These are phyloP conservation scores for Vanderwaltozyma tropicalis DNA, from an alignment of 805 yeast species.

Conservation along the genomic window DNA sequence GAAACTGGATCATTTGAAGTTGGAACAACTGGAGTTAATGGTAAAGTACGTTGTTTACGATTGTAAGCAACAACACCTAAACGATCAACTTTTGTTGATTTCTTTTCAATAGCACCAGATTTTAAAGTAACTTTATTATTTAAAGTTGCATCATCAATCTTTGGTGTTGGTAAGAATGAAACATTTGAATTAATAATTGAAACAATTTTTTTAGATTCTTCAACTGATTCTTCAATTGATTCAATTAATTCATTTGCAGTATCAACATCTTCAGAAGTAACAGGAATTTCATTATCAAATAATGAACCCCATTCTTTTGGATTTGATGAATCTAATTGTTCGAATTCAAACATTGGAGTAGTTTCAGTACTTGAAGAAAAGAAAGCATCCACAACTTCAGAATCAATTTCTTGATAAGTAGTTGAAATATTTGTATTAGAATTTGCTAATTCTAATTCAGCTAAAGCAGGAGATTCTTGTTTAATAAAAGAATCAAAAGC, in stretches of 20 bases:
- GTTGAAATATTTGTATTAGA: slow-evolving; percentile 1
- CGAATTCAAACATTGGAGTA: slow-evolving; percentile 47
- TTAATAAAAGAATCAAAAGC: slow-evolving; percentile 20
- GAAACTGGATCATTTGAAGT: slow-evolving; percentile 55
- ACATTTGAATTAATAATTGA: slow-evolving; percentile 6
- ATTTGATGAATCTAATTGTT: slow-evolving; percentile 12
- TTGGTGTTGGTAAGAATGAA: slow-evolving; percentile 28
- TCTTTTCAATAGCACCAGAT: slow-evolving; percentile 18
- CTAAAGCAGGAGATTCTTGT: slow-evolving; percentile 5
- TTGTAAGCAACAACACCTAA: slow-evolving; percentile 68
- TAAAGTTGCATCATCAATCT: slow-evolving; percentile 20
- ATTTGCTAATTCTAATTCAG: slow-evolving; percentile 1
- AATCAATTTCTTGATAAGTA: slow-evolving; percentile 31
- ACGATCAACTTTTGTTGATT: slow-evolving; percentile 42
- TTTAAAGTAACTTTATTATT: slow-evolving; percentile 6
- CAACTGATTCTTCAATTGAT: slow-evolving; percentile 11
- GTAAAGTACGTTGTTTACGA: slow-evolving; percentile 64
- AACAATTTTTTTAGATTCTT: slow-evolving; percentile 1
- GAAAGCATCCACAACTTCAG: slow-evolving; percentile 54
- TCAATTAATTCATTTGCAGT: slow-evolving; percentile 17
- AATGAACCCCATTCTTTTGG: slow-evolving; percentile 53
- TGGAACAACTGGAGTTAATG: slow-evolving; percentile 60
- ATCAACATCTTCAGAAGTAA: slow-evolving; percentile 29
- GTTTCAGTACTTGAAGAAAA: slow-evolving; percentile 36
- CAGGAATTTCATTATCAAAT: slow-evolving; percentile 37